Evolutionary conservation across 768 basidiomycete genomes (phyloP).

Genomic region (Macrocybe gigantea): DNA sequence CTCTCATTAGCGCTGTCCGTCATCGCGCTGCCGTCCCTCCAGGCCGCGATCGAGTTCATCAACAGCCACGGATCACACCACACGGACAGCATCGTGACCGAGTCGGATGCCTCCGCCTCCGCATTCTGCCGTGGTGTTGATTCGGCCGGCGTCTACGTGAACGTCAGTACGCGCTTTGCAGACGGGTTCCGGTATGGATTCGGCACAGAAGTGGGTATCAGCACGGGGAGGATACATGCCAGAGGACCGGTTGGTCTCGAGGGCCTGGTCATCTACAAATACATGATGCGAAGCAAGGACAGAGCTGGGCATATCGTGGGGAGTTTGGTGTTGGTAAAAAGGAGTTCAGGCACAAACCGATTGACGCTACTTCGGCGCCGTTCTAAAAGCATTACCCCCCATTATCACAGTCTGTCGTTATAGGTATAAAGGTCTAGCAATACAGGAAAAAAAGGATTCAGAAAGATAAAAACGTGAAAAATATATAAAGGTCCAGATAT

Average conservation of each 20-base stretch:
- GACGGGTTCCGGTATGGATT: conserved; percentile 97
- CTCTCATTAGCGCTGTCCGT: conserved; percentile 83
- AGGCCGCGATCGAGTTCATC: conserved; percentile 79
- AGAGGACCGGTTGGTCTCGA: conserved; percentile 94
- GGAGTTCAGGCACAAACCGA: conserved; percentile 60
- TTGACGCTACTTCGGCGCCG: conserved; percentile 38
- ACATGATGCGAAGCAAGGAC: conserved; percentile 76
- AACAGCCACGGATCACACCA: conserved; percentile 93
- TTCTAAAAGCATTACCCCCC: conserved; percentile 26
- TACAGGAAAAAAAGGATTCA: not conserved
- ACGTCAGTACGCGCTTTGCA: conserved; percentile 93
- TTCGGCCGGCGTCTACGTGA: conserved; percentile 88
- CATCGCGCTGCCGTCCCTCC: conserved; percentile 62
- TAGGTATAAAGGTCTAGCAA: not conserved
- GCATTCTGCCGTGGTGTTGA: conserved; percentile 86
- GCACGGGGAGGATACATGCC: conserved; percentile 94
- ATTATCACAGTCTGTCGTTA: not conserved
- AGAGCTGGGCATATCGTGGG: conserved; percentile 73
- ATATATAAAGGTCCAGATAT: not conserved
- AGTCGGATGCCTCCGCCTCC: conserved; percentile 56
- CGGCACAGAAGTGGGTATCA: conserved; percentile 97
- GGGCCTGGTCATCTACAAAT: conserved; percentile 94
- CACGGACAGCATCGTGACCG: conserved; percentile 90
- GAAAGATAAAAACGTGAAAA: conserved; percentile 1
- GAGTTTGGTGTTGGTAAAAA: conserved; percentile 82